Evolutionary conservation across 345 rosid species (phyloP).

Genomic region (Linum lewisii): DNA sequence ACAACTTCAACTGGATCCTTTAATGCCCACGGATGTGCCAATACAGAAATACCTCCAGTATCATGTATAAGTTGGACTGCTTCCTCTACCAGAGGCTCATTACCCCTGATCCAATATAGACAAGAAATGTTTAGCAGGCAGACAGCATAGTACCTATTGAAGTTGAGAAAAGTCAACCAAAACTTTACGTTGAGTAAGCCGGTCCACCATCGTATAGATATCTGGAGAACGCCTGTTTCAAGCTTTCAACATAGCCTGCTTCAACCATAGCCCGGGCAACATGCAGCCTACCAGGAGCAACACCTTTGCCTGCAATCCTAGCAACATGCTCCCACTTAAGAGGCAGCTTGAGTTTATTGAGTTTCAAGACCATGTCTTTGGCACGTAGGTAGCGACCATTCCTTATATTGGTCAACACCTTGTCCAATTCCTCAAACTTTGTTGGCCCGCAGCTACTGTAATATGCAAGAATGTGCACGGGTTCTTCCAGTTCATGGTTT

Average conservation of each 20-base stretch:
- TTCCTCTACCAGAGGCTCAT: conserved; percentile 74
- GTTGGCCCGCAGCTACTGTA: conserved; percentile 83
- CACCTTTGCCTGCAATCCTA: conserved; percentile 78
- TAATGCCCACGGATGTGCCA: conserved; percentile 98
- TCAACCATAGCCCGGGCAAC: conserved; percentile 94
- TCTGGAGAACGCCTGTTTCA: conserved; percentile 76
- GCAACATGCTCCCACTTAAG: conserved; percentile 82
- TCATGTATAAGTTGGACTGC: conserved; percentile 55
- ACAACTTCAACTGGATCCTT: conserved; percentile 59
- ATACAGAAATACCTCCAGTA: conserved; percentile 90
- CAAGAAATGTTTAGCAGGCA: not conserved
- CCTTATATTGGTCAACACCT: conserved; percentile 58
- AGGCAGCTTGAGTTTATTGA: conserved; percentile 77
- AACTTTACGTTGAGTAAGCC: conserved; percentile 67
- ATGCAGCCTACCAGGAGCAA: conserved; percentile 91
- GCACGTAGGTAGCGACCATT: conserved; percentile 86
- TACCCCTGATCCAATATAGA: conserved; percentile 47
- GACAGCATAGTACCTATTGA: too few relatives aligned
- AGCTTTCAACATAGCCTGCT: conserved; percentile 80
- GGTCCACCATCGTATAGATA: conserved; percentile 91
- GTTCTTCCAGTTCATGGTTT: conserved; percentile 54
- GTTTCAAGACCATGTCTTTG: conserved; percentile 58
- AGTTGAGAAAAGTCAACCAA: not conserved
- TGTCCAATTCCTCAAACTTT: conserved; percentile 54
- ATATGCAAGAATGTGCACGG: conserved; percentile 93